Conservation (phyloP, 768 basidiomycete genomes). For the Neoboletus brunneissimus region DNA sequence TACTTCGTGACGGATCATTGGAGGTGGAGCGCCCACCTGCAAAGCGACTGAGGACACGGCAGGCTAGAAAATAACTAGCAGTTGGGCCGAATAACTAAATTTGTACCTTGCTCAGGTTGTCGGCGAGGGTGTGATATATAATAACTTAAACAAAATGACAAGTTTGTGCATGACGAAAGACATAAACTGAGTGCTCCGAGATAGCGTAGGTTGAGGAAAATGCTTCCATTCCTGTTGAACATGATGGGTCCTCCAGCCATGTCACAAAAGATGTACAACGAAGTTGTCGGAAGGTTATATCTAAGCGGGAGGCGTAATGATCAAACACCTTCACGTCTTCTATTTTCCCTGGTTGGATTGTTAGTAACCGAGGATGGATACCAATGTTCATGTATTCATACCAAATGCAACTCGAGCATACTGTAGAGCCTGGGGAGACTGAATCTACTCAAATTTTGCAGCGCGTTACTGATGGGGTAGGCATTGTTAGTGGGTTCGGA, state of each 20-base stretch:
- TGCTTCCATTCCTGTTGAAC: too few relatives aligned
- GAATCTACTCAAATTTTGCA: too few relatives aligned
- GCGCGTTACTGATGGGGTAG: too few relatives aligned
- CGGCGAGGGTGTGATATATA: too few relatives aligned
- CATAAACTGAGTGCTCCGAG: too few relatives aligned
- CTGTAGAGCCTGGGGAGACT: slow-evolving; percentile 19
- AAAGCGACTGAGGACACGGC: neutral
- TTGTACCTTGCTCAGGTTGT: too few relatives aligned
- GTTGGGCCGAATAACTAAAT: too few relatives aligned
- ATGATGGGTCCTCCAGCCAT: slow-evolving; percentile 77
- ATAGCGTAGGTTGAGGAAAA: too few relatives aligned
- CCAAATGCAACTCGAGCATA: slow-evolving; percentile 3
- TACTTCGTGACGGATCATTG: neutral
- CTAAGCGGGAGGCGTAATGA: slow-evolving; percentile 60
- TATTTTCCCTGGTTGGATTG: slow-evolving; percentile 48
- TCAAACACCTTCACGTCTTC: slow-evolving; percentile 60
- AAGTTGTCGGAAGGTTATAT: slow-evolving; percentile 70
- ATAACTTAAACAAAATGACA: too few relatives aligned
- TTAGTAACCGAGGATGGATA: neutral
- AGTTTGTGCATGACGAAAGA: too few relatives aligned
- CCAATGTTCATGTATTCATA: neutral
- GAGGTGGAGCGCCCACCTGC: neutral
- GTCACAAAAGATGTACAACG: slow-evolving; percentile 88
- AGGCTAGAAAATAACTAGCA: too few relatives aligned
- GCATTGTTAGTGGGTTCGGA: too few relatives aligned